Base-by-base conservation (phyloP, 371 early-diverging fungal species). In the Apophysomyces ossiformis region DNA sequence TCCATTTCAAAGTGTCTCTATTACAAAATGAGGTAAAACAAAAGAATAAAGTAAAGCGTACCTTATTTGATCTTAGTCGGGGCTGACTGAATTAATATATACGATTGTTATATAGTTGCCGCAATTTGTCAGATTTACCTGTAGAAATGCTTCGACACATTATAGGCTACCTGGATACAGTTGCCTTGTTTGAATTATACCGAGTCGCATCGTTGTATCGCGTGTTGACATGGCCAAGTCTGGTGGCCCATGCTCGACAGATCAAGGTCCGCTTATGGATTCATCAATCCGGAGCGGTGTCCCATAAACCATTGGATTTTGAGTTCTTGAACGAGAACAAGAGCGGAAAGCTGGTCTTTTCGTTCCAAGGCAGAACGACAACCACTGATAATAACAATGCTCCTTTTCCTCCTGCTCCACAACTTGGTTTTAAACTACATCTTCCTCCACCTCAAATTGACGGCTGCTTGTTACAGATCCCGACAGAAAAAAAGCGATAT, bases 201-300 rank as follows among this genome's bases (percentile, higher is more conserved):
- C 70, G 61, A 38, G 70, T 66, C 50, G 63, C 57, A 36, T 59
- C 37, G n/a, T 21, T 66, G 5, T 63, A 66, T 11, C 65, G 70
- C 13, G 41, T 63, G 3, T 60, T 70, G 26, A 66, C 70, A n/a
- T 63, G 63, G 37, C 70, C 70, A 21, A 66, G 59, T n/a, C 63
- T 70, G 13, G 45, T 66, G 2, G 46, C 57, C 7, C 63, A 70
- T 54, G 70, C 66, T 3, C 50, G 62, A 35, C 66, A 66, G 39
- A 61, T 70, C 26, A 66, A 62, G 11, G 64, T 70, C 61, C 66
- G 70, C 1, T 46, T 70, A n/a, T 70, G 70, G 70, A 66, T 70
- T n/a, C 39, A 60, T 43, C 70, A 70, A 41, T 54, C 62, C 13
- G 21, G 47, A 16, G 13, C 50, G 3, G 63, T 59, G 21, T 18